These are phyloP conservation scores for Mallotus nudiflorus DNA, from an alignment of 345 rosid species.

Conservation along the genomic window DNA sequence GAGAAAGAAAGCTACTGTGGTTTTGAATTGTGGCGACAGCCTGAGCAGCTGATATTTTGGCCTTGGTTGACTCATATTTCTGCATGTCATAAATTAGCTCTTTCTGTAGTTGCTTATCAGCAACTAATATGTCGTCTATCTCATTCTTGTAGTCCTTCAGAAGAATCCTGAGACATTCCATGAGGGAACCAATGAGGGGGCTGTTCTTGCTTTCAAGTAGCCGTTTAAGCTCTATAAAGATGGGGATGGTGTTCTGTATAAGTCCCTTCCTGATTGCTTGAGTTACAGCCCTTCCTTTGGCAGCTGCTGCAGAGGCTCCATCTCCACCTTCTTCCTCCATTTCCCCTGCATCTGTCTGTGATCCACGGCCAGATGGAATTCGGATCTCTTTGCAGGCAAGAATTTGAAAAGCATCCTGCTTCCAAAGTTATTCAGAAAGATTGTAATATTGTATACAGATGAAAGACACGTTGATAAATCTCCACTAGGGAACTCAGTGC, in stretches of 20 bases:
- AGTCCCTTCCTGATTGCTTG: constrained; percentile 89
- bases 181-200: constrained; percentile 83
- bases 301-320: constrained; percentile 48
- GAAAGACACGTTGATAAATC: background rate
- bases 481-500: background rate
- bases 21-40: constrained; percentile 43
- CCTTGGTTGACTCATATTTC: constrained; percentile 71
- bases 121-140: constrained; percentile 89
- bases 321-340: constrained; percentile 56
- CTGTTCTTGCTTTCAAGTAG: constrained; percentile 89
- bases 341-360: constrained; percentile 48
- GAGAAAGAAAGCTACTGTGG: constrained; percentile 31
- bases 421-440: background rate
- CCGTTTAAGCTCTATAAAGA: constrained; percentile 90
- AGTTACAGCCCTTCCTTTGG: constrained; percentile 82
- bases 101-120: constrained; percentile 88
- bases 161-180: constrained; percentile 84
- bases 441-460: background rate
- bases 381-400: constrained; percentile 91
- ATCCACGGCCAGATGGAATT: constrained; percentile 51
- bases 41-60: constrained; percentile 54
- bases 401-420: constrained; percentile 85
- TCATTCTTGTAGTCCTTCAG: constrained; percentile 94
- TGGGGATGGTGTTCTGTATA: constrained; percentile 91
- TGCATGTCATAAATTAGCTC: constrained; percentile 96